These are phyloP conservation scores for Coniella vitis DNA, from an alignment of 2,329 filamentous ascomycete genomes.

Conservation along the genomic window DNA sequence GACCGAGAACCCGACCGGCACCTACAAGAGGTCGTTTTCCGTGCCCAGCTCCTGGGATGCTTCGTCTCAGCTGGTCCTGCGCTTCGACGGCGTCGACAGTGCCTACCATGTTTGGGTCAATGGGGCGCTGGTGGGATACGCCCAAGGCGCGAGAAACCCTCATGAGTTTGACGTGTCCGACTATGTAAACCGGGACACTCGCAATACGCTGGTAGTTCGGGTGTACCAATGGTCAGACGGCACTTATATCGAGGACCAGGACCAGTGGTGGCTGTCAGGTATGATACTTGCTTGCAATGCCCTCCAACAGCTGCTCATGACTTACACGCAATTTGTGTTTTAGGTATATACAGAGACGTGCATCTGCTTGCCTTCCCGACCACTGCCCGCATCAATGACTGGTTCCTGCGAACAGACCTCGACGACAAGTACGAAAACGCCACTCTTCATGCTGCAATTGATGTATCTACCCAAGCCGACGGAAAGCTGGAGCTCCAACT, in stretches of 20 bases:
- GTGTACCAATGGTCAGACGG: constrained; percentile 67
- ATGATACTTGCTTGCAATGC: constrained; percentile 1
- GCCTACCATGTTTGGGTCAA: constrained; percentile 67
- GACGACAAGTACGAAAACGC: constrained; percentile 45
- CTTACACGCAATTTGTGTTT: background rate
- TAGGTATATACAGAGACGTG: constrained; percentile 61
- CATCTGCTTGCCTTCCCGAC: constrained; percentile 51
- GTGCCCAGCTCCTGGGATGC: constrained; percentile 42
- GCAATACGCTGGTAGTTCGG: constrained; percentile 53
- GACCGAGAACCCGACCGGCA: constrained; percentile 57
- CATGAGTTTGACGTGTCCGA: constrained; percentile 62
- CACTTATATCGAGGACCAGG: constrained; percentile 63
- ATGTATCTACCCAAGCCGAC: constrained; percentile 29
- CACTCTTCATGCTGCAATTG: constrained; percentile 41
- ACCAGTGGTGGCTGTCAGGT: constrained; percentile 62
- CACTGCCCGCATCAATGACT: constrained; percentile 46
- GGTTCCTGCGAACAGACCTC: constrained; percentile 48
- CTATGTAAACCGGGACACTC: constrained; percentile 30
- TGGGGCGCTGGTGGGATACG: constrained; percentile 56
- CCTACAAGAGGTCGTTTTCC: constrained; percentile 49
- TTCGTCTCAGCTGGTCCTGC: constrained; percentile 47
- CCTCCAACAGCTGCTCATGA: background rate
- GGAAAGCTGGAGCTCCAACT: constrained; percentile 37
- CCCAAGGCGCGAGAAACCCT: constrained; percentile 61
- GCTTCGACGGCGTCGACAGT: constrained; percentile 67